These are phyloP conservation scores for Babesia divergens DNA, from an alignment of 169 alveolate genomes.

Conservation along the genomic window DNA sequence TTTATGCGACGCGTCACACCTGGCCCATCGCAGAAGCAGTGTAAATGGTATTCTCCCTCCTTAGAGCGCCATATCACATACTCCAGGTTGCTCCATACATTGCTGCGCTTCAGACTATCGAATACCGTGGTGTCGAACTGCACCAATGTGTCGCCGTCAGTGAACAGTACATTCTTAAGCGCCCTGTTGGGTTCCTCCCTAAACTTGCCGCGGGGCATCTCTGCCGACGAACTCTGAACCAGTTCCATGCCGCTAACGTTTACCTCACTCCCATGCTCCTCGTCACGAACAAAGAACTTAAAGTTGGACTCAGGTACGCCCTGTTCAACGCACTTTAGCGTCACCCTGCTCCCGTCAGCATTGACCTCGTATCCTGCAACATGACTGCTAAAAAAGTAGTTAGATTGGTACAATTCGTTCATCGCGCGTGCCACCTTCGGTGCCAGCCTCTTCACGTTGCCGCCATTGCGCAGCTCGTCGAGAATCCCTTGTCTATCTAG, in stretches of 20 bases:
- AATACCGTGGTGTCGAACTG: slow-evolving; percentile 22
- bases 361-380: background rate
- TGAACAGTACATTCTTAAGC: slow-evolving; percentile 2
- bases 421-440: background rate
- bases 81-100: slow-evolving; percentile 22
- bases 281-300: slow-evolving; percentile 44
- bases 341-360: slow-evolving; percentile 10
- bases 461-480: background rate
- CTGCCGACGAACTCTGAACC: slow-evolving; percentile 4
- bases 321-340: slow-evolving; percentile 30
- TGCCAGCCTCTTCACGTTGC: background rate
- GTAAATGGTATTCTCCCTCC: slow-evolving; percentile 15
- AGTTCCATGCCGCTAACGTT: slow-evolving; percentile 22
- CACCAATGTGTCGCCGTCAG: background rate
- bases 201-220: slow-evolving; percentile 31
- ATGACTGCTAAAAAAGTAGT: slow-evolving; percentile 20
- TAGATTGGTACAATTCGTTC: slow-evolving; percentile 20
- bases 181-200: slow-evolving; percentile 8
- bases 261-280: background rate
- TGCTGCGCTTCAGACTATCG: slow-evolving; percentile 2
- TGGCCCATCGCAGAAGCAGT: slow-evolving; percentile 12
- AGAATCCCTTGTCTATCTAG: slow-evolving; percentile 26
- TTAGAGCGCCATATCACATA: slow-evolving; percentile 23
- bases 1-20: slow-evolving; percentile 17
- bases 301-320: slow-evolving; percentile 35